These are phyloP conservation scores for Tagetes erecta DNA, from an alignment of 129 eudicot species.

Conservation along the genomic window DNA sequence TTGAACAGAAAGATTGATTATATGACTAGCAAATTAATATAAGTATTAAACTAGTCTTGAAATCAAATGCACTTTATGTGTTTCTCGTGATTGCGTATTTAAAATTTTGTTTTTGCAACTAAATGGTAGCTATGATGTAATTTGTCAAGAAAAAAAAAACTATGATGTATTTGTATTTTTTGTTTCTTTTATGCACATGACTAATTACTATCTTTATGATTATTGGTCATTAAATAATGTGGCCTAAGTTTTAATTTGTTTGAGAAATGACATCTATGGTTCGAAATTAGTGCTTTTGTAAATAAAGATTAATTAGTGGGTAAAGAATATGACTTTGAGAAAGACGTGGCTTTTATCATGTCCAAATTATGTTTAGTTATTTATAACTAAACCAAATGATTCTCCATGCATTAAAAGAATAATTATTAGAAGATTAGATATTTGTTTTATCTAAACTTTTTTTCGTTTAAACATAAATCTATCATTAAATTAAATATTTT, in stretches of 20 bases:
- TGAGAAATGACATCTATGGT: conserved; percentile 30
- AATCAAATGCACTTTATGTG: no score
- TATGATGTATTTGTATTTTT: not conserved
- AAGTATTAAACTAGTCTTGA: no score
- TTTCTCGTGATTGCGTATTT: no score
- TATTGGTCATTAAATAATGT: conserved; percentile 8
- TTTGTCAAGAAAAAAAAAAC: no score
- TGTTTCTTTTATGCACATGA: not conserved
- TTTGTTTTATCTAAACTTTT: conserved; percentile 3
- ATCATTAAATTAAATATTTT: not conserved
- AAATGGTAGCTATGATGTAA: no score
- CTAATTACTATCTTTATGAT: conserved; percentile 4
- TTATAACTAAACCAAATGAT: conserved; percentile 37
- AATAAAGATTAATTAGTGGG: conserved; percentile 35
- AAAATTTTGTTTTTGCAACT: no score
- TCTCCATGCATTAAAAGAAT: conserved; percentile 10
- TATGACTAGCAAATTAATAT: no score
- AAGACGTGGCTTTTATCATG: conserved; percentile 27
- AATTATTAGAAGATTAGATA: conserved; percentile 17
- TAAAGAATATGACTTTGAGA: conserved; percentile 38
- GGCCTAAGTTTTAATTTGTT: not conserved
- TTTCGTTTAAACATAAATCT: not conserved
- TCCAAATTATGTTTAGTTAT: conserved; percentile 38
- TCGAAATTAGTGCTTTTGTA: conserved; percentile 23
- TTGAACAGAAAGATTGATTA: no score